Conservation (phyloP, 805 yeast species). For the Ogataea corticis region DNA sequence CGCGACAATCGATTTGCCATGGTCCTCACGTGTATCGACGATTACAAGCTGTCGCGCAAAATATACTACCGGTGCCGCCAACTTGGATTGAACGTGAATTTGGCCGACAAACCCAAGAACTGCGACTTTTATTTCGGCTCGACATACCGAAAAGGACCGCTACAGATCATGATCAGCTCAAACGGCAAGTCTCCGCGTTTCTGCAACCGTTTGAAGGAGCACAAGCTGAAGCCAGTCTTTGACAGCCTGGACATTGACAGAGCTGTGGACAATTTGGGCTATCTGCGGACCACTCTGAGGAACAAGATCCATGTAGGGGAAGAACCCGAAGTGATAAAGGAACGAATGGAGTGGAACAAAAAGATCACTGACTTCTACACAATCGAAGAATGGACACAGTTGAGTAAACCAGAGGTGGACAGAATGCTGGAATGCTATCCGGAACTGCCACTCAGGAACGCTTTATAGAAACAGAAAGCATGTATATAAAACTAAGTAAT, state of each 20-base stretch:
- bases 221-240: constrained; percentile 47
- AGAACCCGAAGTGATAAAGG: constrained; percentile 49
- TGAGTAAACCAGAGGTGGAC: constrained; percentile 39
- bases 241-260: constrained; percentile 44
- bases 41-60: constrained; percentile 55
- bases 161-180: constrained; percentile 81
- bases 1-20: constrained; percentile 50
- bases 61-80: constrained; percentile 53
- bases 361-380: constrained; percentile 59
- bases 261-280: constrained; percentile 63
- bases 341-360: constrained; percentile 73
- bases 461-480: neutral
- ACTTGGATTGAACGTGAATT: constrained; percentile 61
- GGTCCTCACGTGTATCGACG: constrained; percentile 76
- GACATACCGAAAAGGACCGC: constrained; percentile 66
- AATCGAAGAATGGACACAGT: constrained; percentile 58
- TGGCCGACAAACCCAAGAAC: constrained; percentile 80
- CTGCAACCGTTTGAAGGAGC: constrained; percentile 59
- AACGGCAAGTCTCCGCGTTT: constrained; percentile 82
- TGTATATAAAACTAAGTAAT: no score
- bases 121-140: constrained; percentile 90
- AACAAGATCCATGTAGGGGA: constrained; percentile 42
- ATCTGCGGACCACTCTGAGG: constrained; percentile 52
- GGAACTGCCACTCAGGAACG: constrained; percentile 37
- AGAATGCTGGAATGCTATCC: constrained; percentile 51